Evolutionary conservation across 2,329 filamentous ascomycete species (phyloP).

Genomic region (Diaporthe citrichinensis): DNA sequence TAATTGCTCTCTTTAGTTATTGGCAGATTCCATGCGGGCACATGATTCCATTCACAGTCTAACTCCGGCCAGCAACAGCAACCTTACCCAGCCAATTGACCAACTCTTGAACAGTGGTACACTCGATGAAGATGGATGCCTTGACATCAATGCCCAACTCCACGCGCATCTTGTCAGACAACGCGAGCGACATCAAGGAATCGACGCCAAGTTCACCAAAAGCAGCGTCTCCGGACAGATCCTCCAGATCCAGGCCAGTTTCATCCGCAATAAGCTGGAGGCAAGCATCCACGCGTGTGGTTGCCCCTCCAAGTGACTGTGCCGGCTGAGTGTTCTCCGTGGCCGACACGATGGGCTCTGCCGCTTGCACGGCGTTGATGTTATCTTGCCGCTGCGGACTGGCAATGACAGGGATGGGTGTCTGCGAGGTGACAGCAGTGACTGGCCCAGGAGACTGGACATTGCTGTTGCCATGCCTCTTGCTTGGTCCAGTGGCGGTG

Average conservation of each 20-base stretch:
- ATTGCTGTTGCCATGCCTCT: not conserved
- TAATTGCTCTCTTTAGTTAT: too few relatives aligned
- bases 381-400: not conserved
- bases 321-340: not conserved
- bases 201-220: not conserved
- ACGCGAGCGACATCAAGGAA: not conserved
- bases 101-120: not conserved
- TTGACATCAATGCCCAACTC: not conserved
- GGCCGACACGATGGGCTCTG: not conserved
- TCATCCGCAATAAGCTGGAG: not conserved
- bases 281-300: not conserved
- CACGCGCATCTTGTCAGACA: not conserved
- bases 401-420: not conserved
- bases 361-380: not conserved
- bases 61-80: not conserved
- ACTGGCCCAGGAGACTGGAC: not conserved
- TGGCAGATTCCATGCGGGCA: too few relatives aligned
- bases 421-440: not conserved
- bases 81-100: not conserved
- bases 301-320: not conserved
- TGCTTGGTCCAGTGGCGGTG: not conserved
- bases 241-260: not conserved
- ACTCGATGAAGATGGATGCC: not conserved
- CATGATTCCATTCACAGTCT: too few relatives aligned
- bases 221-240: not conserved